A percentile compares a stretch with the other conserved stretches of the same genome.
These are phyloP conservation scores for Epichloe uncinata DNA, from an alignment of 2,329 filamentous ascomycete genomes.

Conservation along the genomic window DNA sequence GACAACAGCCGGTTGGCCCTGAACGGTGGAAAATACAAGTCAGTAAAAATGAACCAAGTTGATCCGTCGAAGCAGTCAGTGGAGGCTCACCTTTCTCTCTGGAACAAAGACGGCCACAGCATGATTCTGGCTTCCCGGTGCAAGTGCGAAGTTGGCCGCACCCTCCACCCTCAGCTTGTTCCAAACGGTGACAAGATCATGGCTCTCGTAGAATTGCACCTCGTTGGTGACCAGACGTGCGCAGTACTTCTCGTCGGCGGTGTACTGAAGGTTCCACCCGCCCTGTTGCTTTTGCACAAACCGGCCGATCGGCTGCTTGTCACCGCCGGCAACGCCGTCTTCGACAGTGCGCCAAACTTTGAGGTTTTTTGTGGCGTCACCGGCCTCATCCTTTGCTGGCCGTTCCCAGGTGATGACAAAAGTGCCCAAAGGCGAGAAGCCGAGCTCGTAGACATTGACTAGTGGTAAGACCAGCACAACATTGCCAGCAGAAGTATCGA, in stretches of 20 bases:
- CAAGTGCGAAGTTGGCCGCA: conserved; percentile 76
- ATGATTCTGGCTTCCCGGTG: conserved; percentile 70
- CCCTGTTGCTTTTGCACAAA: conserved; percentile 95
- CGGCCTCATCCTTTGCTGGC: conserved; percentile 80
- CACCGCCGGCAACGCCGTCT: conserved; percentile 44
- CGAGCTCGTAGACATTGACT: conserved; percentile 81
- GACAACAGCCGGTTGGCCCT: conserved; percentile 82
- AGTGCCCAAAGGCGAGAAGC: conserved; percentile 83
- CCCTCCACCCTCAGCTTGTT: conserved; percentile 92
- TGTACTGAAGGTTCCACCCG: conserved; percentile 97
- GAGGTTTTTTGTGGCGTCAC: conserved; percentile 92
- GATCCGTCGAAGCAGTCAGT: neutral
- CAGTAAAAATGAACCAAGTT: neutral
- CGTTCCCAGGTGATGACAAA: conserved; percentile 97
- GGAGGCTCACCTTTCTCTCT: conserved; percentile 71
- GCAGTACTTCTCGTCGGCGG: conserved; percentile 82
- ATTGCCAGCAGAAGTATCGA: conserved; percentile 67
- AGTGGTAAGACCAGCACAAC: conserved; percentile 63
- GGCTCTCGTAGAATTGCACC: conserved; percentile 90
- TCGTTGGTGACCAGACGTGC: conserved; percentile 92
- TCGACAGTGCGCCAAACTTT: conserved; percentile 89
- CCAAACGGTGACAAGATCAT: conserved; percentile 77
- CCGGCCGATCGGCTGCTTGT: conserved; percentile 65
- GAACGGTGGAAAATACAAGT: neutral
- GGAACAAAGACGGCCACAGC: conserved; percentile 91